Percentiles rank a stretch among this genome's conserved stretches.
phyloP scores from a whole-genome alignment of 1,284 basidiomycete species.

The Ganoderma multipileum region DNA sequence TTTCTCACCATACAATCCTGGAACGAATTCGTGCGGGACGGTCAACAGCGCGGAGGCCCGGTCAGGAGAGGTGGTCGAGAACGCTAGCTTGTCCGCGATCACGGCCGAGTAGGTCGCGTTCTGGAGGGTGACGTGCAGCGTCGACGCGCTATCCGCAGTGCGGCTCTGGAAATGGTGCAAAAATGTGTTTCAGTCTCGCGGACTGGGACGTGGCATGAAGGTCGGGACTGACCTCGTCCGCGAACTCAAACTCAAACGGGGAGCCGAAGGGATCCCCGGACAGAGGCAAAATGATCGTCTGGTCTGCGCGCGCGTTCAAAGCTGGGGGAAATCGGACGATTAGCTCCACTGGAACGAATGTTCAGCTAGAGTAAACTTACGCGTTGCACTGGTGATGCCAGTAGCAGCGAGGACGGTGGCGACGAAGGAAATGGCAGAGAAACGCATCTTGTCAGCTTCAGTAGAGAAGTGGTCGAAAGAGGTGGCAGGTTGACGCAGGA shows the following conservation, averaged over 20 bases:
- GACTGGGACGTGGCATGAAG: neutral
- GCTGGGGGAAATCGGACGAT: neutral
- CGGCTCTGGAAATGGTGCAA: neutral
- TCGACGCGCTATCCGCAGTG: neutral
- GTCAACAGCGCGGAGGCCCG: neutral
- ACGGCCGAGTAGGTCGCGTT: neutral
- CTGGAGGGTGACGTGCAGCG: neutral
- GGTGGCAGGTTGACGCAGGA: neutral
- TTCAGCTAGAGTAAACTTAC: neutral
- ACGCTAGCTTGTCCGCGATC: neutral
- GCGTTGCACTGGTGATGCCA: neutral
- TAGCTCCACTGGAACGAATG: neutral
- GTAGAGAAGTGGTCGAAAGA: neutral
- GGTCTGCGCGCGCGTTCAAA: neutral
- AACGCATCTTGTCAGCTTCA: neutral
- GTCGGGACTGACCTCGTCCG: neutral
- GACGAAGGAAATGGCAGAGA: neutral
- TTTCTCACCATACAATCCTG: neutral
- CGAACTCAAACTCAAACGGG: slow-evolving; percentile 2
- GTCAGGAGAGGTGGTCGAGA: neutral
- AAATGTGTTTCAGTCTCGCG: neutral
- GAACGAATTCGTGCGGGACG: neutral
- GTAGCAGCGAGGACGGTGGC: neutral
- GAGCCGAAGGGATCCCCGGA: slow-evolving; percentile 1
- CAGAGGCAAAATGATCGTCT: neutral